Base-by-base conservation (phyloP, 2,329 filamentous ascomycete species). In the Aotearoamyces nothofagi region DNA sequence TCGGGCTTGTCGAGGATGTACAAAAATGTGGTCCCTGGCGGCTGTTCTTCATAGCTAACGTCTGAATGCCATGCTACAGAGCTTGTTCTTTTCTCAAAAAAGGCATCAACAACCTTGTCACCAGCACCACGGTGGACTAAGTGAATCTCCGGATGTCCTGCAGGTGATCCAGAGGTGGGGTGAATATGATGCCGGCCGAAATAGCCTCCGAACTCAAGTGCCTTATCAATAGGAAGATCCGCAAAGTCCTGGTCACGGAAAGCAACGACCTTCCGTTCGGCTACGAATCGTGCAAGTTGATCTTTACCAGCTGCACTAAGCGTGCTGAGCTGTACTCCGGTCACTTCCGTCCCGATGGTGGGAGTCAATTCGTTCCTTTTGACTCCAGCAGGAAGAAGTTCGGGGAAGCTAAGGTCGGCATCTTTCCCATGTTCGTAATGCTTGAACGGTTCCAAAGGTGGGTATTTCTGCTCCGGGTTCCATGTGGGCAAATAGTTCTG, bases 41-140 rank as follows among this genome's bases (percentile, higher is more conserved):
- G 83, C 55, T 94, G 84, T 40, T 69, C 59, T 57, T 93, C 86
- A 48, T 92, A 93, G 0, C 78, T 80, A 2, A 92, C 76, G 41
- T 93, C 84, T 0, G 75, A 80, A 56, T 93, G 84, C 83, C 83
- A 93, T 5, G 81, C 81, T 2, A 92, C 73, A 1, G 76, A 80
- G 53, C 76, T 87, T 3, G 79, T 86, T 13, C 78, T 67, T 26
- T 69, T 68, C 31, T 65, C 56, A 39, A 83, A 74, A 52, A 78
- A 79, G 27, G 66, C 59, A 12, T 66, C 55, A 12, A 61, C 65
- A 3, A 60, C 65, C 5, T 63, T 69, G 41, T 80, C 75, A 34
- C 69, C 57, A 27, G 69, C 75, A 12, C 70, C 71, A 22, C 80
- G 69, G 53, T 87, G 79, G 2, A 87, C 80, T 2, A 90, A 66